Evolutionary conservation across 1,284 basidiomycete genomes (phyloP), one percentile per base, ranked within the genome.

Genomic region (Testicularia cyperi): DNA sequence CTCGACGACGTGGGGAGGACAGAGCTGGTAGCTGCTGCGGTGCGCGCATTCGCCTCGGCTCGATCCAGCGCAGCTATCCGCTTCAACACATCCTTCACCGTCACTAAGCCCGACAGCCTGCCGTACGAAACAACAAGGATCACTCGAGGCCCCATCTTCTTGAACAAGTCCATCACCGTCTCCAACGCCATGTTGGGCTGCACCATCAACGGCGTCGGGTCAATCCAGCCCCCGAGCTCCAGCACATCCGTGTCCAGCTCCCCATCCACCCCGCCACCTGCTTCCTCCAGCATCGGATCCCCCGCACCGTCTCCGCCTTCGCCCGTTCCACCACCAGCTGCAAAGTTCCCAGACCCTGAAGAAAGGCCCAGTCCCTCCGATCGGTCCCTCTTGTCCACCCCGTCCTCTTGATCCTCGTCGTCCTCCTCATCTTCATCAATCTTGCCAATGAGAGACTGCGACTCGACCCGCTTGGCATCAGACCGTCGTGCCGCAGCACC

Each of bases 181-280:
- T 98, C 94, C 29, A 98, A 80, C 1, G 92, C 90, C 54, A 96
- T 83, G 63, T 88, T 88, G 1, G 91, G 88, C n/a, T 90, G 88
- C 2, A 96, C 92, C 0, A 87, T 90, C 52, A 98, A 82, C 1
- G 92, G 91, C 0, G 90, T 94, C 88, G 95, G 58, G 34, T 75
- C 73, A 28, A 75, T 65, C 70, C 72, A 75, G 1, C 60, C 64
- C 22, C 46, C 56, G 10, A 73, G 49, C 26, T 71, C 67, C 19
- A 71, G 49, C 4, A 46, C 23, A 27, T 72, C 70, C 13, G 26
- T 29, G 8, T 67, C 62, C 19, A 55, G 56, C 39, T 64, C 65
- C 8, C 58, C 62, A 23, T 69, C 55, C 12, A 68, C 52, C 0
- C 61, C 69, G 3, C 61, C 68, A 4, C 47, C 41, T 3, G 58